These are phyloP conservation scores for Nakataea oryzae DNA, from an alignment of 2,329 filamentous ascomycete genomes.

Conservation along the genomic window DNA sequence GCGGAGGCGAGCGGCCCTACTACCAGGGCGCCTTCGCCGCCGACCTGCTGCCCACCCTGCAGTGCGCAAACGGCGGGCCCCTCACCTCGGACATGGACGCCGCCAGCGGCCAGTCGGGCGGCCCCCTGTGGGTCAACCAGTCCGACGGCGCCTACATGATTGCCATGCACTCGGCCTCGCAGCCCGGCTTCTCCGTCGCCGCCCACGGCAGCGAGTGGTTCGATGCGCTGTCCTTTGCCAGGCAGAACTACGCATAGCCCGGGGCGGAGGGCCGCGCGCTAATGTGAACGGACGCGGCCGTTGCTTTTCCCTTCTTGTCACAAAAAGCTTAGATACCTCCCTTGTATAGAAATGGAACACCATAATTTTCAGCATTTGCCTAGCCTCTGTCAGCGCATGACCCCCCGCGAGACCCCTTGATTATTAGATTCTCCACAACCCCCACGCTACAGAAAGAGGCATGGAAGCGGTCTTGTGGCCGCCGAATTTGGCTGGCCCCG, in stretches of 20 bases:
- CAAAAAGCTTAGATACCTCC: too few relatives aligned
- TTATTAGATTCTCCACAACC: too few relatives aligned
- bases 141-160: background rate
- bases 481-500: too few relatives aligned
- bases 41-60: background rate
- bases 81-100: background rate
- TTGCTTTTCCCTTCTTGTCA: too few relatives aligned
- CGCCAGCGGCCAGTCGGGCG: background rate
- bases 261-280: too few relatives aligned
- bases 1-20: slow-evolving; percentile 1
- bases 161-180: background rate
- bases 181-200: background rate
- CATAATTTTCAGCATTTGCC: too few relatives aligned
- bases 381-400: too few relatives aligned
- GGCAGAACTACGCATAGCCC: background rate
- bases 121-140: background rate
- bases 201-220: background rate
- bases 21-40: background rate
- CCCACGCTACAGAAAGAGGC: too few relatives aligned
- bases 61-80: background rate
- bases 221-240: background rate
- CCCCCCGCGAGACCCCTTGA: too few relatives aligned
- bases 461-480: too few relatives aligned
- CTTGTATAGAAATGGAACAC: too few relatives aligned
- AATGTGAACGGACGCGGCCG: too few relatives aligned